Base-by-base conservation (phyloP, 1,139 yeast genomes). In the Zygosaccharomyces sapae region DNA sequence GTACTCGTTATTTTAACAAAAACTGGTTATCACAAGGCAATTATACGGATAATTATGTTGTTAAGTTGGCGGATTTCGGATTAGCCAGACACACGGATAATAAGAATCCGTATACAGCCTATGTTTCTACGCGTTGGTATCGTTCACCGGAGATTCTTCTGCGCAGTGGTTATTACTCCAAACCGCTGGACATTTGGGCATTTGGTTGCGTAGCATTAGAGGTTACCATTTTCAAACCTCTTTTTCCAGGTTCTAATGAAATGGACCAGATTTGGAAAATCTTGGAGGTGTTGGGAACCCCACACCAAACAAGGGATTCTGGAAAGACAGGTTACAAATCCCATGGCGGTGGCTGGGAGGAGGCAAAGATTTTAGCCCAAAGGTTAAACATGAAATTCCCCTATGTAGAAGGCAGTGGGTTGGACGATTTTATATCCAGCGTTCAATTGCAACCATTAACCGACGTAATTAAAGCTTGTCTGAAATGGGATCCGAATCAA, bases 111-210 rank as follows among this genome's bases (percentile, higher is more conserved):
- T 86, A 78, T 61, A 83, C 95, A 0, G 79, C 86, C 0, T 92
- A 92, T 59, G 94, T 92, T 5, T 86, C 96, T 0, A 92, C 97
- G 0, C 76, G 98, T 58, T 92, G 97, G 97, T 92, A 92, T 65
- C 74, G 98, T 51, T 83, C 97, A 0, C 98, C 98, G 0, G 98
- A 92, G 66, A 84, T 92, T 38, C 72, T 92, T 38, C 71, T 92
- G 48, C 75, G 92, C 52, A 78, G 79, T 53, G 75, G 75, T 6
- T 69, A 68, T 56, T 88, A 92, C 64, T 79, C 92, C 0, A 76
- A 72, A 44, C 89, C 95, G 0, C 79, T 88, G 37, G 98, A 92
- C 70, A 78, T 90, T 36, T 92, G 97, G 97, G 96, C 97, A 0
- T 86, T 88, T 70, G 97, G 95, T 1, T 76, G 84, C 25, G 87